Conservation (phyloP, 139 green algal genomes). For the Choricystis sp. region DNA sequence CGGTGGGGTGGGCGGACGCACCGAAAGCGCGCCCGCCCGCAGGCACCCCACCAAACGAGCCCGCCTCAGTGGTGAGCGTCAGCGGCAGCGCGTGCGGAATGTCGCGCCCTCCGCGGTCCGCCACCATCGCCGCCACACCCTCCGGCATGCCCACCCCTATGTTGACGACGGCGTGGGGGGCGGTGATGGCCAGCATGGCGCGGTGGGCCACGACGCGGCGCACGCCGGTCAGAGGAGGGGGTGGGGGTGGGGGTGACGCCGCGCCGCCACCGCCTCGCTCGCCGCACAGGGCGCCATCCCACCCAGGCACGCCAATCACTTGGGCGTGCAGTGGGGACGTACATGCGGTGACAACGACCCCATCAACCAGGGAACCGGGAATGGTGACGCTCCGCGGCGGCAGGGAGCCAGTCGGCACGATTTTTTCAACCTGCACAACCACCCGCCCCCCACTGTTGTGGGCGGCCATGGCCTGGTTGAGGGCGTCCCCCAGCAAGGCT, state of each 20-base stretch:
- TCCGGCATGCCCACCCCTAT: constrained; percentile 28
- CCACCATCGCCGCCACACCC: constrained; percentile 23
- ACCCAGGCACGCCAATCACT: neutral
- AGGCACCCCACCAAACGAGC: constrained; percentile 24
- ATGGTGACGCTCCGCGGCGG: constrained; percentile 16
- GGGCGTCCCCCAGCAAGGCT: constrained; percentile 15
- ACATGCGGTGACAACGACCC: neutral
- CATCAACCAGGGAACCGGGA: constrained; percentile 19
- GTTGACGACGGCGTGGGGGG: constrained; percentile 23
- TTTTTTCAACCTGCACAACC: constrained; percentile 27
- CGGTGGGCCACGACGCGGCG: constrained; percentile 20
- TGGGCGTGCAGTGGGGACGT: neutral
- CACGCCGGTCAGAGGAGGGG: constrained; percentile 8
- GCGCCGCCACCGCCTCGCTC: neutral
- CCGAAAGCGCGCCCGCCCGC: constrained; percentile 23
- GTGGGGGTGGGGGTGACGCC: constrained; percentile 8
- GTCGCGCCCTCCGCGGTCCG: constrained; percentile 11
- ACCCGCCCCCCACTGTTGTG: constrained; percentile 30
- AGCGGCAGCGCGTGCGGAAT: constrained; percentile 12
- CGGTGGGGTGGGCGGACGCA: constrained; percentile 12
- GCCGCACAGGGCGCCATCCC: too few species aligned
- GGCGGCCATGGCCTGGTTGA: constrained; percentile 33
- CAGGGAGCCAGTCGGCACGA: constrained; percentile 20
- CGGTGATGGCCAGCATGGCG: constrained; percentile 21
- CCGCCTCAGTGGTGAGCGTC: constrained; percentile 23